phyloP scores from a whole-genome alignment of 805 yeast genomes.

The Yarrowia sp. region DNA sequence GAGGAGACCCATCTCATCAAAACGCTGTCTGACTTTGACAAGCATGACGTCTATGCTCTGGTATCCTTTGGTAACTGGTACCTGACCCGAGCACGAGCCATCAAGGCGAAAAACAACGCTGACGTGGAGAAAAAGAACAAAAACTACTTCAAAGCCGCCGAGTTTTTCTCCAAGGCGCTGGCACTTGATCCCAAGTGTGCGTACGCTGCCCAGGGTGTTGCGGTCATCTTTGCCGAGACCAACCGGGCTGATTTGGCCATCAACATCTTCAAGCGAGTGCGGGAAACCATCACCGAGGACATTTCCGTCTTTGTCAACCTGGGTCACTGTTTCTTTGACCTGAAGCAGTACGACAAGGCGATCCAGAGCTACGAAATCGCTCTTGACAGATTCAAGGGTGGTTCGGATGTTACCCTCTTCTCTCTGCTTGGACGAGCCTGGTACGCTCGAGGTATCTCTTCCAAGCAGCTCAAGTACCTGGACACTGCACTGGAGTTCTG shows the following conservation, averaged over 20 bases:
- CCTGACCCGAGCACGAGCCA: constrained; percentile 72
- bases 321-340: constrained; percentile 83
- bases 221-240: constrained; percentile 86
- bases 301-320: constrained; percentile 77
- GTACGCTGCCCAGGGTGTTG: constrained; percentile 97
- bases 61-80: constrained; percentile 88
- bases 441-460: constrained; percentile 72
- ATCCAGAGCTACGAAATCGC: constrained; percentile 86
- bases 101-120: constrained; percentile 48
- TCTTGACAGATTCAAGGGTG: constrained; percentile 55
- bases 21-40: constrained; percentile 73
- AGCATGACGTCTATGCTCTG: constrained; percentile 84
- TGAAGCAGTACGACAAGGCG: constrained; percentile 79
- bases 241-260: constrained; percentile 67
- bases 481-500: constrained; percentile 63
- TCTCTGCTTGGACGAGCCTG: constrained; percentile 84
- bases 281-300: constrained; percentile 79
- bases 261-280: constrained; percentile 80
- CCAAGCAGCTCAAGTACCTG: constrained; percentile 60
- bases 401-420: constrained; percentile 62
- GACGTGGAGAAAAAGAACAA: constrained; percentile 62
- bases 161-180: constrained; percentile 82
- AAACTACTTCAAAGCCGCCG: constrained; percentile 86
- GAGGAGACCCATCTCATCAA: constrained; percentile 82
- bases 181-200: constrained; percentile 81